A percentile compares a stretch with the other conserved stretches of the same genome.
phyloP scores from a whole-genome alignment of 2,329 filamentous ascomycete species.

The Stenocarpella maydis region DNA sequence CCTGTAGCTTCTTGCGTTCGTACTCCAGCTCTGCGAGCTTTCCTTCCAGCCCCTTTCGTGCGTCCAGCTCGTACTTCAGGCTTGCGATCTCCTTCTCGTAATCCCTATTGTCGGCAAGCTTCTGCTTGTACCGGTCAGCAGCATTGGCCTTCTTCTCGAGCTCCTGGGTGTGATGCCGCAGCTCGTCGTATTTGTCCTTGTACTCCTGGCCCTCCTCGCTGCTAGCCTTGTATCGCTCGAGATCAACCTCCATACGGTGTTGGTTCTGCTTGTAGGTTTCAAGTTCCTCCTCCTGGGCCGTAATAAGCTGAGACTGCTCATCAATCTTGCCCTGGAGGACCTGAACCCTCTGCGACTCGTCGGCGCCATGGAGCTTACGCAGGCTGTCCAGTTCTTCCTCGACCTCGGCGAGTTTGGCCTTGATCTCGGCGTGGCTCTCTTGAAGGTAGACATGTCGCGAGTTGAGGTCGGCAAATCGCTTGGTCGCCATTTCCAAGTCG shows the following conservation, averaged over 20 bases:
- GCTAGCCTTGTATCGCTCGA: constrained; percentile 55
- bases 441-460: constrained; percentile 68
- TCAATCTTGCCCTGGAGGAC: constrained; percentile 65
- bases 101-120: constrained; percentile 64
- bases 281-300: constrained; percentile 72
- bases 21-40: constrained; percentile 41
- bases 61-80: constrained; percentile 62
- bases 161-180: constrained; percentile 66
- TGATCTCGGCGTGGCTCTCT: constrained; percentile 70
- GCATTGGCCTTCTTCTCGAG: constrained; percentile 70
- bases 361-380: constrained; percentile 58
- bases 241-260: constrained; percentile 56
- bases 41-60: constrained; percentile 46
- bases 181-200: constrained; percentile 66
- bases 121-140: constrained; percentile 69
- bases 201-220: constrained; percentile 60
- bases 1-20: constrained; percentile 46
- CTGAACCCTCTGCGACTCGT: constrained; percentile 60
- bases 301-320: constrained; percentile 77
- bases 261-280: constrained; percentile 59
- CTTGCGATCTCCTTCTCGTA: constrained; percentile 64
- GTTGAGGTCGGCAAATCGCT: constrained; percentile 65
- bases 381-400: constrained; percentile 61
- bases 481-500: constrained; percentile 59
- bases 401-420: constrained; percentile 68